Base-by-base conservation (phyloP, 495 filamentous ascomycete species). In the Amphirosellinia nigrospora region DNA sequence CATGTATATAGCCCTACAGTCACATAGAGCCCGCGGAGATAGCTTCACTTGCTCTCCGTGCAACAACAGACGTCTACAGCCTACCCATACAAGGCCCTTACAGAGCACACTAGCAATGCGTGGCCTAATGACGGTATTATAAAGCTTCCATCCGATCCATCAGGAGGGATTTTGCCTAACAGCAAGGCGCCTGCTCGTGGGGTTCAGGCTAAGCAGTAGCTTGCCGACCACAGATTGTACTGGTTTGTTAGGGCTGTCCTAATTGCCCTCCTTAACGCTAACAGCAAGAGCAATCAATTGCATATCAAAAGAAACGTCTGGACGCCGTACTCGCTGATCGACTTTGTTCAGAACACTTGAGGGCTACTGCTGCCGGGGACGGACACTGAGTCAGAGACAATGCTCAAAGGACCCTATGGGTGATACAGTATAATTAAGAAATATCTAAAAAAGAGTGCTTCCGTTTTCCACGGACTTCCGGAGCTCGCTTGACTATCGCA, bases 71-170 rank as follows among this genome's bases (percentile, higher is more conserved):
- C n/a, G n/a, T n/a, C n/a, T n/a, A n/a, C n/a, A n/a, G n/a, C n/a
- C n/a, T n/a, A n/a, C n/a, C n/a, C n/a, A n/a, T n/a, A n/a, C n/a
- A n/a, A n/a, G n/a, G n/a, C n/a, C n/a, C n/a, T n/a, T n/a, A n/a
- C n/a, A n/a, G 21, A 66, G 64, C 21, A 66, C 23, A 43, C 41
- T 66, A 3, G 34, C 32, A 39, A 66, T 39, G n/a, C 64, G 48
- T 16, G 64, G 64, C n/a, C 30, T 48, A 34, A 66, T 32, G n/a
- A 16, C 23, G 15, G 28, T 55, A 0, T 15, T 21, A 46, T 48
- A 66, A 21, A 55, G n/a, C 8, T 34, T 38, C 10, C 19, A n/a
- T 66, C 50, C 7, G 64, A 34, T 39, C 5, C n/a, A 55, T 66
- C 64, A 13, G 30, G 46, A 0, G 32, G 32, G 1, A 1, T 11